phyloP scores from a whole-genome alignment of 2,329 filamentous ascomycete species.

The Emergomyces pasteurianus region DNA sequence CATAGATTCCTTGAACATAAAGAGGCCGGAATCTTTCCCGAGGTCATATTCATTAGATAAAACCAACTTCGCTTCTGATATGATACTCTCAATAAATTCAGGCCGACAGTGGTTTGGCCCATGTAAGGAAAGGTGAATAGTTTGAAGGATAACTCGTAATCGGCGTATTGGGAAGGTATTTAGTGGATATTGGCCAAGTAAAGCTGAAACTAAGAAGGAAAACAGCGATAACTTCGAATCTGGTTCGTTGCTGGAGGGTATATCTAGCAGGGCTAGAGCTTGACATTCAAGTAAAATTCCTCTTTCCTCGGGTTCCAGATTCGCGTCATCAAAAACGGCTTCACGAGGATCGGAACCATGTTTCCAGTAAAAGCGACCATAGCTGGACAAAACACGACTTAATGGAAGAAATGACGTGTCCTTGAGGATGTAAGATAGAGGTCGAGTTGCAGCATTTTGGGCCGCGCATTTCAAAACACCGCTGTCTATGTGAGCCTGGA shows the following conservation, averaged over 20 bases:
- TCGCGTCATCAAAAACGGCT: constrained; percentile 22
- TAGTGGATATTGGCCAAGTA: constrained; percentile 25
- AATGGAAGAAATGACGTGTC: constrained; percentile 27
- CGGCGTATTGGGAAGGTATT: constrained; percentile 26
- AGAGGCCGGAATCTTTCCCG: constrained; percentile 19
- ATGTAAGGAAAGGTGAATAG: constrained; percentile 25
- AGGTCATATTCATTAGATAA: constrained; percentile 11
- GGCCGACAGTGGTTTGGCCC: constrained; percentile 19
- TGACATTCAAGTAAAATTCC: constrained; percentile 28
- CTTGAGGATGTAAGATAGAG: constrained; percentile 20
- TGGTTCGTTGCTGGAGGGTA: constrained; percentile 16
- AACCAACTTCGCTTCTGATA: constrained; percentile 15
- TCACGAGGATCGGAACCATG: constrained; percentile 3
- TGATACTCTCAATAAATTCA: constrained; percentile 17
- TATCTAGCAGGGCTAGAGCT: constrained; percentile 22
- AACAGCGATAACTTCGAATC: constrained; percentile 21
- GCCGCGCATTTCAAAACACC: constrained; percentile 24
- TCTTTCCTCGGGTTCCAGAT: constrained; percentile 17
- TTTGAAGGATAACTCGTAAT: constrained; percentile 23
- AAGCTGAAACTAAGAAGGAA: constrained; percentile 16
- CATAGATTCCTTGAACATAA: constrained; percentile 18
- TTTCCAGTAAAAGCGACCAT: constrained; percentile 17
- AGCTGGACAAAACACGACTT: constrained; percentile 25
- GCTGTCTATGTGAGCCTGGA: constrained; percentile 28
- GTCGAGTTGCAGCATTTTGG: constrained; percentile 16